Percentiles rank a stretch among this genome's conserved stretches.
These are phyloP conservation scores for Leptographium procerum DNA, from an alignment of 2,329 filamentous ascomycete genomes.

Conservation along the genomic window DNA sequence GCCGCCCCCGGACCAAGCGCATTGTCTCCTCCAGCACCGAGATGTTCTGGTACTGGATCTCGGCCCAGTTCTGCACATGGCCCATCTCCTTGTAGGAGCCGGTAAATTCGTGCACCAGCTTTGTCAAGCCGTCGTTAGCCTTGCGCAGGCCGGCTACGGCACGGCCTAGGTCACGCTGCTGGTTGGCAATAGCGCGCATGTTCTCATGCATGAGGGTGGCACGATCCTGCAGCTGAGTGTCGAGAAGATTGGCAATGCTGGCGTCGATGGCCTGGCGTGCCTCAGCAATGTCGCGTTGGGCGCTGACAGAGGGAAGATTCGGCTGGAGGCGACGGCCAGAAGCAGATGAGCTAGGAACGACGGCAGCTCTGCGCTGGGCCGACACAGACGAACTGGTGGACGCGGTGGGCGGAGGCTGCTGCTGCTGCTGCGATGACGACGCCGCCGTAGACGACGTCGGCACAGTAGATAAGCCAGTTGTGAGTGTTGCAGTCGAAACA, in stretches of 20 bases:
- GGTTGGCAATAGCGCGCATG: conserved; percentile 49
- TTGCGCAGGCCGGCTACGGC: conserved; percentile 48
- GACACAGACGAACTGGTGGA: not conserved
- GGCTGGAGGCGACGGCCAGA: conserved; percentile 2
- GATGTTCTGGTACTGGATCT: conserved; percentile 63
- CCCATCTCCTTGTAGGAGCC: conserved; percentile 65
- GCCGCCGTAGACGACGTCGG: not conserved
- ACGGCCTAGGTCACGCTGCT: conserved; percentile 53
- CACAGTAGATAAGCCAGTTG: not conserved
- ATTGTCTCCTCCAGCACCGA: conserved; percentile 54
- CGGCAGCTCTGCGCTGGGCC: not conserved
- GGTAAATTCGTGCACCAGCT: conserved; percentile 50
- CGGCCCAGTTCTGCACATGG: conserved; percentile 78
- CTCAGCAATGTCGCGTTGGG: conserved; percentile 39
- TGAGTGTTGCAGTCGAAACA: not conserved
- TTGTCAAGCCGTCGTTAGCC: conserved; percentile 55
- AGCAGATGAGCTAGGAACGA: not conserved
- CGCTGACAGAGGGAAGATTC: conserved; percentile 28
- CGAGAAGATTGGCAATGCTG: conserved; percentile 57
- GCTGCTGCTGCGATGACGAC: not conserved
- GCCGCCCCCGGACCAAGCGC: conserved; percentile 34
- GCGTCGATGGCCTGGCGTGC: conserved; percentile 49
- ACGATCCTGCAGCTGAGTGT: conserved; percentile 55
- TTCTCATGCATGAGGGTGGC: conserved; percentile 61
- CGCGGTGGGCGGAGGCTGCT: not conserved